Evolutionary conservation across 2,329 filamentous ascomycete genomes (phyloP).

Genomic region (Endoconidiophora laricicola): DNA sequence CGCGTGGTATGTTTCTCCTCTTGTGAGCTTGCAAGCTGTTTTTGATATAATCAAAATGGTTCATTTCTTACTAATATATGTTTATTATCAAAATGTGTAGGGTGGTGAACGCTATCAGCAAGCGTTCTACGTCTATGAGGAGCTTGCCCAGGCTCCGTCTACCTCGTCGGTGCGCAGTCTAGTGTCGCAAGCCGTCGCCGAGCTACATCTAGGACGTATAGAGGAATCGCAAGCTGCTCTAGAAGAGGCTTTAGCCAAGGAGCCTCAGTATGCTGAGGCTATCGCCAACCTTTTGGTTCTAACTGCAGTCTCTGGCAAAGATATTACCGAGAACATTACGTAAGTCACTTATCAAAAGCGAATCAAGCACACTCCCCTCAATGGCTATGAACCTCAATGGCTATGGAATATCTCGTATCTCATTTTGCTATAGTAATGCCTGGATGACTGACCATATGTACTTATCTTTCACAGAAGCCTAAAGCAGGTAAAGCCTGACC

Average conservation of each 20-base stretch:
- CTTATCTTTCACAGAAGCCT: slow-evolving; percentile 29
- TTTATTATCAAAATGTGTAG: slow-evolving; percentile 26
- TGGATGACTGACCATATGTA: slow-evolving; percentile 8
- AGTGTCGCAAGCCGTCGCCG: slow-evolving; percentile 76
- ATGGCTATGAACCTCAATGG: no score
- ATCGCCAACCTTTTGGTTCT: slow-evolving; percentile 74
- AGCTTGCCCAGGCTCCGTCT: slow-evolving; percentile 74
- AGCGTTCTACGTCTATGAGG: slow-evolving; percentile 94
- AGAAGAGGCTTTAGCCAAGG: slow-evolving; percentile 60
- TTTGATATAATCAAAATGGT: not conserved
- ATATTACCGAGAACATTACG: slow-evolving; percentile 43
- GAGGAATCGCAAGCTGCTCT: slow-evolving; percentile 82
- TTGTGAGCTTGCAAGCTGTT: not conserved
- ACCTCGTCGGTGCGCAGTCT: slow-evolving; percentile 61
- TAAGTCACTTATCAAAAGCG: slow-evolving; percentile 25
- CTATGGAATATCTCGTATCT: not conserved
- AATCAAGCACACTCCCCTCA: no score
- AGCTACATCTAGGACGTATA: slow-evolving; percentile 73
- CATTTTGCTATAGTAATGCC: not conserved
- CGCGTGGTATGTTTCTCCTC: slow-evolving; percentile 45
- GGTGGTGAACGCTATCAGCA: slow-evolving; percentile 93
- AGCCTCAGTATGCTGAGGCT: slow-evolving; percentile 53
- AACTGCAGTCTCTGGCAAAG: slow-evolving; percentile 59
- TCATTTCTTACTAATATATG: slow-evolving; percentile 13
- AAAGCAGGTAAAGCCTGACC: slow-evolving; percentile 43